Percentiles rank a stretch among this genome's conserved stretches.
Evolutionary conservation across 345 rosid species (phyloP).

Genomic region (Atalantia buxifolia): DNA sequence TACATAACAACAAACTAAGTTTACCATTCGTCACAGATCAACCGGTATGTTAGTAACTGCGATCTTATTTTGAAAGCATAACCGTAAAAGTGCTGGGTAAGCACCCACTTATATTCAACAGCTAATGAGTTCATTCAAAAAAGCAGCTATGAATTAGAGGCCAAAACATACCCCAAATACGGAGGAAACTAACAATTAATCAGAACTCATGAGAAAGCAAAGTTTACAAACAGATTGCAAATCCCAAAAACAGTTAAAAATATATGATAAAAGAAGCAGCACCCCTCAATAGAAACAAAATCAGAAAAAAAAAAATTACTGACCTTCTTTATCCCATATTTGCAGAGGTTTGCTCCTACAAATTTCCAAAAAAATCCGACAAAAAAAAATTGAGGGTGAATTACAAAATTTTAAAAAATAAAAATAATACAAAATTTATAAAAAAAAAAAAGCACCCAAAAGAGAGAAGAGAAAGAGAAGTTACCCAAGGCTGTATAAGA

Average conservation of each 20-base stretch:
- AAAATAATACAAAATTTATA: too few relatives aligned
- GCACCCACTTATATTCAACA: not conserved
- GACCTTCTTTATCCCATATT: conserved; percentile 89
- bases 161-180: not conserved
- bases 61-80: not conserved
- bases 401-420: not conserved
- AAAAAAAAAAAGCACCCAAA: not conserved
- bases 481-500: conserved; percentile 78
- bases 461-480: not conserved
- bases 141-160: too few relatives aligned
- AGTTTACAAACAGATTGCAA: not conserved
- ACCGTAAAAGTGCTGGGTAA: not conserved
- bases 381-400: not conserved
- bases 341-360: conserved; percentile 76
- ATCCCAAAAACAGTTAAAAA: not conserved
- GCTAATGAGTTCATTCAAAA: not conserved
- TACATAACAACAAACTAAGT: not conserved
- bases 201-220: not conserved
- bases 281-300: not conserved
- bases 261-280: not conserved
- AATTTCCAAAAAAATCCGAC: not conserved
- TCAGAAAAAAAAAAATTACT: conserved; percentile 6
- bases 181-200: not conserved
- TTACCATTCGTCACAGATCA: not conserved
- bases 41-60: too few relatives aligned